Evolutionary conservation across 1,284 basidiomycete species (phyloP), one percentile per base, ranked within the genome.

Genomic region (Fomitopsis schrenkii): DNA sequence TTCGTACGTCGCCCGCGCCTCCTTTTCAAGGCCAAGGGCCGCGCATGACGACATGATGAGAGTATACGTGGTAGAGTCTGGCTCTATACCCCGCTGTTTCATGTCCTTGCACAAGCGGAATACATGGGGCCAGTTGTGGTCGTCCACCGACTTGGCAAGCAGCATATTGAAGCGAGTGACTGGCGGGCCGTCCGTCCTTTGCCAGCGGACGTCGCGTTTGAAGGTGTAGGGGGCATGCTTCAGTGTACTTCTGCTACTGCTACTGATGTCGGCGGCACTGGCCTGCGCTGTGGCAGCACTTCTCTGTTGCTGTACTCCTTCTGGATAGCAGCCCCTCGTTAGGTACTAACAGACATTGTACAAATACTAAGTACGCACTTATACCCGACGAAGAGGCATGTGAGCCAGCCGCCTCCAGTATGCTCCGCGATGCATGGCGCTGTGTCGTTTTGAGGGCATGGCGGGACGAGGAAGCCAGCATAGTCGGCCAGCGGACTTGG

Each of bases 1-100:
- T 35, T 89, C 84, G 53, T 91, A 77, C 30, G 91, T 81, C 7
- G 90, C 91, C 76, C 84, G 83, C 4, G 86, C 85, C 59, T 90
- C 84, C 26, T 77, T 62, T 67, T 76, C 75, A 17, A 78, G 67
- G 2, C 72, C 75, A 35, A 77, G 71, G 15, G 71, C 64, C 0
- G 80, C 77, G 55, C 85, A 78, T 33, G 80, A 77, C 5, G 74
- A 70, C 28, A 92, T 73, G 1, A 91, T 72, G 2, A 73, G 70
- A 61, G 84, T 80, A 71, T 92, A 93, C 0, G 83, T 81, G 30
- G 72, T 62, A 17, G 80, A 55, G 65, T 86, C 79, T 0, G 90
- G 89, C 38, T 62, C 58, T 10, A 87, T 68, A 5, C 75, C 73
- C 15, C 74, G 69, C 0, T 66, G 61, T 68, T 90, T 91, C 86